phyloP scores from a whole-genome alignment of 73 alveolate genomes.

The Breviolum minutum region DNA sequence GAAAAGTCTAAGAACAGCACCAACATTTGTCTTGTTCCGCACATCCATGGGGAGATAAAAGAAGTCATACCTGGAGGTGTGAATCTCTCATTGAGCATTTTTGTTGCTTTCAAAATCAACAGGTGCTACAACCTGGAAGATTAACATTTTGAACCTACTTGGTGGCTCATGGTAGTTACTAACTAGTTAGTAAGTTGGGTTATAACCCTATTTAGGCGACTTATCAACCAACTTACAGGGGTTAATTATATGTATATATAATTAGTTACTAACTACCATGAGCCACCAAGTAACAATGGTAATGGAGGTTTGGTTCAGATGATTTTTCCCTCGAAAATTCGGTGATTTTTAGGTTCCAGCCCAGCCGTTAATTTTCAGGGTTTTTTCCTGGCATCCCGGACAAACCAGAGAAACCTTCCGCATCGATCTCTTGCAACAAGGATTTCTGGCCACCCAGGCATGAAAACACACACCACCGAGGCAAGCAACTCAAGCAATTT shows the following conservation, averaged over 20 bases:
- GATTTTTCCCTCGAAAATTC: neutral
- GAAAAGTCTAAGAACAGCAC: neutral
- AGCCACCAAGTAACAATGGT: too few relatives aligned
- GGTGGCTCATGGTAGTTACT: too few relatives aligned
- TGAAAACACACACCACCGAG: neutral
- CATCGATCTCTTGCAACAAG: slow-evolving; percentile 67
- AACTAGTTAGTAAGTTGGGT: too few relatives aligned
- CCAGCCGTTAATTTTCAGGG: neutral
- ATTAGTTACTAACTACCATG: too few relatives aligned
- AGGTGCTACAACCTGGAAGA: too few relatives aligned
- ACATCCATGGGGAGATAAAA: slow-evolving; percentile 84
- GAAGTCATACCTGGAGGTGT: slow-evolving; percentile 80
- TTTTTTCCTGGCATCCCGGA: neutral
- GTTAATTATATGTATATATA: too few relatives aligned
- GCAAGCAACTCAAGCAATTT: too few relatives aligned
- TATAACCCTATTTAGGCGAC: too few relatives aligned
- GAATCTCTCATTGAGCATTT: too few relatives aligned
- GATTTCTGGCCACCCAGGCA: neutral
- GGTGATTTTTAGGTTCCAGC: neutral
- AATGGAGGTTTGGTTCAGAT: neutral
- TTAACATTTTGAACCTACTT: too few relatives aligned
- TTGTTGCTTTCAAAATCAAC: too few relatives aligned
- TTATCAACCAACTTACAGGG: too few relatives aligned
- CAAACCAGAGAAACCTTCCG: slow-evolving; percentile 57
- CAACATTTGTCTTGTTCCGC: slow-evolving; percentile 65